phyloP scores from a whole-genome alignment of 768 basidiomycete species.

The Macrolepiota dolichaula region DNA sequence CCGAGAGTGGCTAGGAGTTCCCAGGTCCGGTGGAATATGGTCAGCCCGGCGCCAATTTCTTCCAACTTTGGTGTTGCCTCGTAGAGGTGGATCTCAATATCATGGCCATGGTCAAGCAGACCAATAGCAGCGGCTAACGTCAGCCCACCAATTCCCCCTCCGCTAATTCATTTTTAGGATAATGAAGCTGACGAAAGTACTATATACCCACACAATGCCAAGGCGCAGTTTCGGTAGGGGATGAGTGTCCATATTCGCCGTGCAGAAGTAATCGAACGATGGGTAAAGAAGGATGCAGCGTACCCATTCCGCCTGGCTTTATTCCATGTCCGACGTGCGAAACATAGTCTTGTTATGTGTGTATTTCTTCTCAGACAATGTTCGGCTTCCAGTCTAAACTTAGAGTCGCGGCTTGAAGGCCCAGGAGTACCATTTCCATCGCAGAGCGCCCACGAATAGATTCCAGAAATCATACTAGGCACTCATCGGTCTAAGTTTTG shows the following conservation, averaged over 20 bases:
- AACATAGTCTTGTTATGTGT: background rate
- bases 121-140: slow-evolving; percentile 22
- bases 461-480: too few species aligned
- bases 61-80: slow-evolving; percentile 33
- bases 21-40: slow-evolving; percentile 28
- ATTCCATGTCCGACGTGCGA: background rate
- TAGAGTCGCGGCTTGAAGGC: too few species aligned
- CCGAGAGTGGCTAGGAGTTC: slow-evolving; percentile 22
- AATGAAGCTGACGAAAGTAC: background rate
- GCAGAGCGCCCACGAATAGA: too few species aligned
- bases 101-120: slow-evolving; percentile 22
- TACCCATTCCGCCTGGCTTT: background rate
- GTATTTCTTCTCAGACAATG: background rate
- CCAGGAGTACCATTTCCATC: too few species aligned
- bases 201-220: slow-evolving; percentile 2
- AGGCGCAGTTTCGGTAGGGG: background rate
- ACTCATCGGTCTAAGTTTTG: too few species aligned
- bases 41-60: slow-evolving; percentile 37
- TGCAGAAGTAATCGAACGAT: background rate
- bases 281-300: background rate
- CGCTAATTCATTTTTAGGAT: slow-evolving; percentile 13
- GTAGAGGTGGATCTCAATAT: slow-evolving; percentile 32
- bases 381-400: too few species aligned
- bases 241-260: background rate
- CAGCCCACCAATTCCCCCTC: slow-evolving; percentile 29